phyloP scores from a whole-genome alignment of 148 eudicot genomes.

The Gaultheria prostrata region DNA sequence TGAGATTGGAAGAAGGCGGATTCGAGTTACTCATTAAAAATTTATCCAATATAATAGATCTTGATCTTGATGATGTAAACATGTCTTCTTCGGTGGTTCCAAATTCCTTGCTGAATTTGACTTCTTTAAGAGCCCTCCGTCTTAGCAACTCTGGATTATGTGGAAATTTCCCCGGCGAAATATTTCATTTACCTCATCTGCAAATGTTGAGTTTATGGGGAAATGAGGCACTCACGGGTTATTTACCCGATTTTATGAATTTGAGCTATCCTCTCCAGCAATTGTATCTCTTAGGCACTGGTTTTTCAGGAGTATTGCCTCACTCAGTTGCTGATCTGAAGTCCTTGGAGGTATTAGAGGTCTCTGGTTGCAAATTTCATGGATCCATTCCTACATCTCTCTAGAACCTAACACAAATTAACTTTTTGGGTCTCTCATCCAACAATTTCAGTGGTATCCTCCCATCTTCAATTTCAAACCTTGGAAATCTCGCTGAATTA shows the following conservation, averaged over 20 bases:
- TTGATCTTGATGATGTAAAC: not conserved
- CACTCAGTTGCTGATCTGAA: not conserved
- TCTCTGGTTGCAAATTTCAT: not conserved
- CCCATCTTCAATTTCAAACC: not conserved
- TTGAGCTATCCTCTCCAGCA: too few relatives aligned
- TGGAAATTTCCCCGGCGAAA: not conserved
- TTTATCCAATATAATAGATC: constrained; percentile 8
- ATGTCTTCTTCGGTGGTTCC: constrained; percentile 15
- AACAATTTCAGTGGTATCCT: not conserved
- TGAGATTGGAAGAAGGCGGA: not conserved
- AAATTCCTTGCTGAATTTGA: constrained; percentile 16
- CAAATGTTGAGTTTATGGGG: not conserved
- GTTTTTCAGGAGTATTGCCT: not conserved
- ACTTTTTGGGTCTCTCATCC: not conserved
- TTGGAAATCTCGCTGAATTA: not conserved
- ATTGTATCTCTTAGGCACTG: not conserved
- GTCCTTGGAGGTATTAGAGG: not conserved
- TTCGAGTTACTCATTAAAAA: not conserved
- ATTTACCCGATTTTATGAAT: not conserved
- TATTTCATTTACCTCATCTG: not conserved
- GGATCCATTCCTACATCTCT: not conserved
- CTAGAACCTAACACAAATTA: not conserved
- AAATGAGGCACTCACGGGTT: not conserved
- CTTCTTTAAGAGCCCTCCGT: not conserved
- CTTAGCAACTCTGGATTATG: not conserved